phyloP scores from a whole-genome alignment of 148 eudicot genomes.

The Euryodendron excelsum region DNA sequence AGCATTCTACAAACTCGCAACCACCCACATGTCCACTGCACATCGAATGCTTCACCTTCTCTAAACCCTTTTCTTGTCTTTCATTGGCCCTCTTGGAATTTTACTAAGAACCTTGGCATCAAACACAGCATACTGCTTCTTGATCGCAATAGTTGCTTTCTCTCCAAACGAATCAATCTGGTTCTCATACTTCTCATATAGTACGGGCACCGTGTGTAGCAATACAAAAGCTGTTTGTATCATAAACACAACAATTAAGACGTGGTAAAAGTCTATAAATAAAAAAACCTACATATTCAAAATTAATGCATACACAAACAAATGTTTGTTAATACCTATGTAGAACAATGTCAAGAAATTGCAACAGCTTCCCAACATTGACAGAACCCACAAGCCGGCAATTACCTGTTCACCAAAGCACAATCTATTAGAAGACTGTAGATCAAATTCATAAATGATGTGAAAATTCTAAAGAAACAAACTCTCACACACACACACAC shows the following conservation, averaged over 20 bases:
- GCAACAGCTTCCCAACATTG: constrained; percentile 62
- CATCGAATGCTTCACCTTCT: neutral
- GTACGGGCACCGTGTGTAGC: constrained; percentile 68
- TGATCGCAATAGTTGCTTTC: constrained; percentile 54
- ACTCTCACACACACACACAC: neutral
- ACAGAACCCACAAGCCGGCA: constrained; percentile 60
- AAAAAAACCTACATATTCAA: neutral
- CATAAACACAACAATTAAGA: neutral
- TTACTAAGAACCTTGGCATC: constrained; percentile 70
- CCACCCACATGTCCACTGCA: neutral
- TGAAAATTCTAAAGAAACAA: neutral
- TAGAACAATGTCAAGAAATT: constrained; percentile 75
- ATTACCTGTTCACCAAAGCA: constrained; percentile 42
- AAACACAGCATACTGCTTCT: constrained; percentile 68
- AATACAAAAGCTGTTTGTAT: constrained; percentile 59
- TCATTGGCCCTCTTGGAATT: constrained; percentile 59
- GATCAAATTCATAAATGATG: neutral
- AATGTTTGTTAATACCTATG: constrained; percentile 36
- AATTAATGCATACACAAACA: neutral
- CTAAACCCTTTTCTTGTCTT: constrained; percentile 59
- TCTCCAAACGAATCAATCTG: constrained; percentile 59
- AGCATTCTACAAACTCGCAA: constrained; percentile 20
- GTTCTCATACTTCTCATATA: constrained; percentile 75
- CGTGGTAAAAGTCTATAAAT: neutral
- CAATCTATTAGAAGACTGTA: neutral